These are phyloP conservation scores for Termitomyces sp. DNA, from an alignment of 768 basidiomycete species.

Conservation along the genomic window DNA sequence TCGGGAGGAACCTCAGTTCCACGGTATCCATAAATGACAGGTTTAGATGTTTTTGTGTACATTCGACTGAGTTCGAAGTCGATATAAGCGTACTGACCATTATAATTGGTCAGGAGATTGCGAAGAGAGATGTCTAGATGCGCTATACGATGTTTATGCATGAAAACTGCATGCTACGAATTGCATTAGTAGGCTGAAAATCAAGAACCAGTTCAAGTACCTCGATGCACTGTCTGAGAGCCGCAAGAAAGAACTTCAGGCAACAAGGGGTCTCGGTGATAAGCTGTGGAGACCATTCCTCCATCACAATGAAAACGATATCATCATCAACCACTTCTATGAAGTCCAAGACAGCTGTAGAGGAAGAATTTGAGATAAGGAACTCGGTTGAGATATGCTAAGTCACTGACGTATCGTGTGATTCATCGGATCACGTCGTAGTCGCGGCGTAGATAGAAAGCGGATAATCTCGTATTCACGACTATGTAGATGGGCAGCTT, in stretches of 20 bases:
- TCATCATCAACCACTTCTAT: conserved; percentile 47
- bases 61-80: conserved; percentile 66
- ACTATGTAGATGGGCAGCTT: conserved; percentile 60
- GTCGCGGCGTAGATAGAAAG: conserved; percentile 43
- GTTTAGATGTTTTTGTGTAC: conserved; percentile 32
- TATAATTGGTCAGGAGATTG: conserved; percentile 63
- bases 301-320: conserved; percentile 71
- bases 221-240: conserved; percentile 65
- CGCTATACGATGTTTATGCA: conserved; percentile 60
- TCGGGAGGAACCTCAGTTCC: conserved; percentile 72
- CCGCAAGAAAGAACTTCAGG: conserved; percentile 45
- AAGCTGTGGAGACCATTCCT: conserved; percentile 69
- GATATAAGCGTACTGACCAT: conserved; percentile 64
- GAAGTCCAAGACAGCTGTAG: conserved; percentile 57
- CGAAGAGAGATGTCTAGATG: conserved; percentile 70
- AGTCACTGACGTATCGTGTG: conserved; percentile 67
- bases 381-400: conserved; percentile 1
- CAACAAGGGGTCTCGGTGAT: conserved; percentile 46
- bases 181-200: not conserved
- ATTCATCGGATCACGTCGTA: conserved; percentile 59
- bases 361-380: conserved; percentile 1
- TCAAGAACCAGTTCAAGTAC: conserved; percentile 23
- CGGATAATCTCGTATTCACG: conserved; percentile 59
- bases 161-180: conserved; percentile 58
- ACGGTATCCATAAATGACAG: conserved; percentile 37